A percentile compares a stretch with the other conserved stretches of the same genome.
Evolutionary conservation across 83 land plant species (phyloP).

Genomic region (Picea engelmannii): DNA sequence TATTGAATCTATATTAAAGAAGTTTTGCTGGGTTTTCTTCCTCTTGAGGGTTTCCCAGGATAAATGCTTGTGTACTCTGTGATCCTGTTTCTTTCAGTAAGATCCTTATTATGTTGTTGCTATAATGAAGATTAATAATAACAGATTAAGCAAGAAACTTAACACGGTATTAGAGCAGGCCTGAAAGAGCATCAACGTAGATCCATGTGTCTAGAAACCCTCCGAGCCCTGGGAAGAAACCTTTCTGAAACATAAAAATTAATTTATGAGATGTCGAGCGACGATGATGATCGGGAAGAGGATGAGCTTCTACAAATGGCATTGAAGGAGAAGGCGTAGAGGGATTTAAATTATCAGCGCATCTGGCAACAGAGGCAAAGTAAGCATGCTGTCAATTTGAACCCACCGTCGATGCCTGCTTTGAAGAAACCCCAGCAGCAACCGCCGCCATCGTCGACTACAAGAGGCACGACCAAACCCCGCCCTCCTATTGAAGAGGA

Average conservation of each 20-base stretch:
- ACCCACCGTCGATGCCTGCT: slow-evolving; percentile 35
- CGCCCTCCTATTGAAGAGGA: too few relatives aligned
- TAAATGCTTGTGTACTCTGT: too few relatives aligned
- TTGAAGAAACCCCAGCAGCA: background rate
- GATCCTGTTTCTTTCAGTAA: too few relatives aligned
- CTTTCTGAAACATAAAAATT: too few relatives aligned
- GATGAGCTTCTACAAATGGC: slow-evolving; percentile 79
- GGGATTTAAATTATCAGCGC: slow-evolving; percentile 18
- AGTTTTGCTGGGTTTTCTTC: too few relatives aligned
- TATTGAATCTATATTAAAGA: too few relatives aligned
- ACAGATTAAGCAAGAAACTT: too few relatives aligned
- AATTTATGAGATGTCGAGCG: slow-evolving; percentile 39
- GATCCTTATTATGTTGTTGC: too few relatives aligned
- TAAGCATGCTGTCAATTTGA: slow-evolving; percentile 50
- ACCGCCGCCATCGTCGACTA: background rate
- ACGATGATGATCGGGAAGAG: slow-evolving; percentile 55
- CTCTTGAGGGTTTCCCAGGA: too few relatives aligned
- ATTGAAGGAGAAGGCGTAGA: slow-evolving; percentile 54
- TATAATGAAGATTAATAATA: too few relatives aligned
- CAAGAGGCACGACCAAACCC: background rate
- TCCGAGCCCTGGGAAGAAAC: background rate
- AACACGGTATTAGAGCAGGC: too few relatives aligned
- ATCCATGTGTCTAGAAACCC: background rate
- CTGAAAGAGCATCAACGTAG: too few relatives aligned
- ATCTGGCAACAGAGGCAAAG: background rate